phyloP scores from a whole-genome alignment of 228 moss, liverwort and hornwort genomes.

The Sphagnum fallax region DNA sequence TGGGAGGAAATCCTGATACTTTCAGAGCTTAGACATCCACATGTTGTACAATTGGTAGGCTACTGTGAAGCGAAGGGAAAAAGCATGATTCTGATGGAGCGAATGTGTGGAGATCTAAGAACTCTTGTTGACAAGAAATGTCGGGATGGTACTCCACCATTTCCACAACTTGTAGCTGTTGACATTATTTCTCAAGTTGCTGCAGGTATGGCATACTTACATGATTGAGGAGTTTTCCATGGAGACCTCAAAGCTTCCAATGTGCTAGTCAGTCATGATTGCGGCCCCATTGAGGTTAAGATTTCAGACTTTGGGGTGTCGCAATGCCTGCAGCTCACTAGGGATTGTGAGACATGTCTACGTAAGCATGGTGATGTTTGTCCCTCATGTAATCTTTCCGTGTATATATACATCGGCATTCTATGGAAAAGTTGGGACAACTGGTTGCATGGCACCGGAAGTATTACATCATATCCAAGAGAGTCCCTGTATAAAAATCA shows the following conservation, averaged over 20 bases:
- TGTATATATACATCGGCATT: no score
- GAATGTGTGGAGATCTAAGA: constrained; percentile 4
- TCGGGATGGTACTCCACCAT: constrained; percentile 3
- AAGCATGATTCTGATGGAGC: constrained; percentile 23
- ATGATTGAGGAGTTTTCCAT: constrained; percentile 11
- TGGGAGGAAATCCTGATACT: constrained; percentile 11
- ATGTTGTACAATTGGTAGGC: constrained; percentile 14
- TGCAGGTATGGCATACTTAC: constrained; percentile 21
- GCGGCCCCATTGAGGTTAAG: constrained; percentile 15
- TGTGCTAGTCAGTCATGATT: constrained; percentile 12
- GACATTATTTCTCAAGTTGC: constrained; percentile 16
- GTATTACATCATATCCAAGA: background rate
- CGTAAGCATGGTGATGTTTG: no score
- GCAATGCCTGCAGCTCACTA: background rate
- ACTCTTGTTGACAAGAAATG: background rate
- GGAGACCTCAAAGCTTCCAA: constrained; percentile 13
- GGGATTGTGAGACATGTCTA: no score
- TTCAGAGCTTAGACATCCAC: constrained; percentile 17
- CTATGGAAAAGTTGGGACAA: background rate
- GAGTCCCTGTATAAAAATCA: background rate
- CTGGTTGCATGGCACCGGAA: constrained; percentile 6
- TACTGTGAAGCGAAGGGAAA: constrained; percentile 1
- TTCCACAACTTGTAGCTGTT: constrained; percentile 11
- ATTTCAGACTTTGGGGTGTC: constrained; percentile 18
- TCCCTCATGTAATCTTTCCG: no score